Base-by-base conservation (phyloP, 2,329 filamentous ascomycete genomes). In the Fusarium nelsonii region DNA sequence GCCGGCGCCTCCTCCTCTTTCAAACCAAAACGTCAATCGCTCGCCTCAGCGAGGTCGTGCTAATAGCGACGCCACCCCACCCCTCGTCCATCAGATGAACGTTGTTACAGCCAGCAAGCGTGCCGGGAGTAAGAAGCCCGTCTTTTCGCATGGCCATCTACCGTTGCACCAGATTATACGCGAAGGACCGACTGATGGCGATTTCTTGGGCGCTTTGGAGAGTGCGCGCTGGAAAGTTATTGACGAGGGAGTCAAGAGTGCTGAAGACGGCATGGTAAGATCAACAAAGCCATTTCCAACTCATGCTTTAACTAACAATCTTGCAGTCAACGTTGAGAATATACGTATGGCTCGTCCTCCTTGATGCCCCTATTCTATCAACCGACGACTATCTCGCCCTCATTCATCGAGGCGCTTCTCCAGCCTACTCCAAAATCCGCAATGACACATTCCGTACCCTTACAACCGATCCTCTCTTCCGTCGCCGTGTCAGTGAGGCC, bases 401-500 rank as follows among this genome's bases (percentile, higher is more conserved):
- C 44, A 91, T 99, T 70, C 94, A 97, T 76, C 93, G 96, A 68
- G 95, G 96, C 67, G 92, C 95, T 26, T 98, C 95, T 4, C 94
- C 95, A 1, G 94, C 94, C 45, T 97, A 99, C 82, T 90, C 93
- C 75, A 99, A 99, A 82, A 99, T 99, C 77, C 92, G 94, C 78
- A 97, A 99, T 81, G 96, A 99, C 79, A 97, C 96, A 40, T 98
- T 98, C 79, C 93, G 96, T 73, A 99, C 96, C 1, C 85, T 99
- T 56, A 96, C 96, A 33, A 97, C 95, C 52, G 96, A 99, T 76
- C 94, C 95, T n/a, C 88, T 99, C 36, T 99, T 98, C 84, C 92
- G 96, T 65, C 90, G 96, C 33, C 91, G 95, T 60, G 96, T 99
- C 63, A 97, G 93, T 60, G 96, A 99, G 80, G 97, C 97, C 65